Conservation (phyloP, 2,329 filamentous ascomycete species). For the Sporothrix pallida region DNA sequence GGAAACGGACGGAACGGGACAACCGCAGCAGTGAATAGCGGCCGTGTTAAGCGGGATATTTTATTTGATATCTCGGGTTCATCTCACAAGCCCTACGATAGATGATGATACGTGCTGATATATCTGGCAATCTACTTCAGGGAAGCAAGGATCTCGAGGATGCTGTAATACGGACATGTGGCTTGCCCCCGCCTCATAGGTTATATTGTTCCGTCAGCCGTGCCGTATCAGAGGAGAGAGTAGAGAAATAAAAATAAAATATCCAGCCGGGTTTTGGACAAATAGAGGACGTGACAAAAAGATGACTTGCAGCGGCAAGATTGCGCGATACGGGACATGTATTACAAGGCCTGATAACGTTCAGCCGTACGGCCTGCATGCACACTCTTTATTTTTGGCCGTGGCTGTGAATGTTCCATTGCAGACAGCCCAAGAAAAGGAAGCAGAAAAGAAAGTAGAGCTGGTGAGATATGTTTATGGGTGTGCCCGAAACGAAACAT, state of each 20-base stretch:
- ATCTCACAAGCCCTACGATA: background rate
- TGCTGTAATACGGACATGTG: background rate
- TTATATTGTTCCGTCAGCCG: conserved; percentile 23
- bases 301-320: conserved; percentile 8
- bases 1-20: background rate
- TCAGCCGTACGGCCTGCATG: conserved; percentile 2
- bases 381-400: conserved; percentile 1
- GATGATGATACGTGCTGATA: background rate
- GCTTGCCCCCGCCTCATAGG: background rate
- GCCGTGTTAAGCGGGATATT: background rate
- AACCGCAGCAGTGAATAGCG: background rate
- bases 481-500: background rate
- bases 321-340: no score
- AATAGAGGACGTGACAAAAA: background rate
- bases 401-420: conserved; percentile 25
- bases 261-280: background rate
- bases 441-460: background rate
- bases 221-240: background rate
- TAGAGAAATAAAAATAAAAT: no score
- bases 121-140: background rate
- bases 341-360: background rate
- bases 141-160: background rate
- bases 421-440: conserved; percentile 2
- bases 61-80: background rate
- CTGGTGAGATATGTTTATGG: background rate